Evolutionary conservation across 148 eudicot species (phyloP).

Genomic region (Persicaria maculosa): DNA sequence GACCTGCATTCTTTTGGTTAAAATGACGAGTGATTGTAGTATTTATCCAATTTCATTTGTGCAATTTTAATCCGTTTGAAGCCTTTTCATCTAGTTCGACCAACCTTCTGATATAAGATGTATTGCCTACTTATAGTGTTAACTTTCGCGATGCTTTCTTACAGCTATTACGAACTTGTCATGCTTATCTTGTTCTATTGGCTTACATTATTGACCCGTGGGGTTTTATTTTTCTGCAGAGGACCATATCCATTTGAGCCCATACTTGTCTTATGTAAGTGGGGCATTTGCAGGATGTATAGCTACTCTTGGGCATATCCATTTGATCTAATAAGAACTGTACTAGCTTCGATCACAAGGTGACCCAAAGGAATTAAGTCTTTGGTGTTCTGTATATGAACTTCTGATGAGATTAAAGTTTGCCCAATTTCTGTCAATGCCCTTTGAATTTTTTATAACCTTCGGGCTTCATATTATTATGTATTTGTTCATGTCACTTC

Average conservation of each 20-base stretch:
- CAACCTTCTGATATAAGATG: too few relatives aligned
- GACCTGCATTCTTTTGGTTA: too few relatives aligned
- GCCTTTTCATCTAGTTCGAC: too few relatives aligned
- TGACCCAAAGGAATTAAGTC: conserved; percentile 76
- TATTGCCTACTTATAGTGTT: background rate
- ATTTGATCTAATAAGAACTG: conserved; percentile 88
- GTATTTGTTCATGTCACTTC: background rate
- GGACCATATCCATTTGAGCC: conserved; percentile 74
- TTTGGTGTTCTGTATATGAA: background rate
- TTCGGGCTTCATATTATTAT: background rate
- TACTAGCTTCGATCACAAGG: conserved; percentile 99
- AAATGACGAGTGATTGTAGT: too few relatives aligned
- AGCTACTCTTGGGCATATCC: conserved; percentile 94
- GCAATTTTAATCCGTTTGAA: too few relatives aligned
- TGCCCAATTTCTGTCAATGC: too few relatives aligned
- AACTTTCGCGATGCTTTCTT: background rate
- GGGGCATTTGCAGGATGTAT: conserved; percentile 96
- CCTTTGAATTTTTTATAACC: background rate
- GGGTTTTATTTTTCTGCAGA: conserved; percentile 42
- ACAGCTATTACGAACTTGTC: background rate
- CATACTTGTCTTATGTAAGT: conserved; percentile 84
- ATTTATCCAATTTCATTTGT: too few relatives aligned
- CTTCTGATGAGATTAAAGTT: background rate
- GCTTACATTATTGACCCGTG: background rate
- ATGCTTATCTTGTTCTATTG: background rate